phyloP scores from a whole-genome alignment of 495 filamentous ascomycete genomes.

The Penicillium malachiteum region DNA sequence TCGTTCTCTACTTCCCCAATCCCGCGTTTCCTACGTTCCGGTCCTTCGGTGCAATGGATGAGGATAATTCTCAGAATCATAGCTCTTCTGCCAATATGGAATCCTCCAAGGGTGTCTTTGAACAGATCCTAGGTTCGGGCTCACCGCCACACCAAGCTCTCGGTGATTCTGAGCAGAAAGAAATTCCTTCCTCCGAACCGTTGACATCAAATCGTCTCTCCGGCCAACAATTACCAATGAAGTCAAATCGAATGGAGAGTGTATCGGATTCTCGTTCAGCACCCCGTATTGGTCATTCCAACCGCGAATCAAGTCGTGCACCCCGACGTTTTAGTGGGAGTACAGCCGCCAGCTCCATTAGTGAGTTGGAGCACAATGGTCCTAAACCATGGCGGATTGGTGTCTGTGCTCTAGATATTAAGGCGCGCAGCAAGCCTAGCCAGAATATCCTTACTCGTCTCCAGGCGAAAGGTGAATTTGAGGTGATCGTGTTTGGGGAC shows the following conservation, averaged over 20 bases:
- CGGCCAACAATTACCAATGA: conserved; percentile 13
- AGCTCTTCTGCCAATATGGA: conserved; percentile 42
- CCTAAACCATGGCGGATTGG: conserved; percentile 67
- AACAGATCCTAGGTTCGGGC: conserved; percentile 7
- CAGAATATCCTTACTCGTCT: conserved; percentile 91
- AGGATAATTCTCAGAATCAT: conserved; percentile 18
- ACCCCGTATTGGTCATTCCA: conserved; percentile 38
- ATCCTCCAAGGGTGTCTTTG: conserved; percentile 12
- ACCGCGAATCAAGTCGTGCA: conserved; percentile 68
- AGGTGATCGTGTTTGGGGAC: conserved; percentile 95
- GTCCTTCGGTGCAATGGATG: conserved; percentile 30
- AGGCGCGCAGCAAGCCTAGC: conserved; percentile 93
- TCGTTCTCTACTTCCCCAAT: background rate
- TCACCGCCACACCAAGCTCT: conserved; percentile 4
- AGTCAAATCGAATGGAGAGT: conserved; percentile 21
- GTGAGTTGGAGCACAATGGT: conserved; percentile 33
- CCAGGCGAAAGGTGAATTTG: conserved; percentile 86
- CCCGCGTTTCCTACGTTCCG: conserved; percentile 65
- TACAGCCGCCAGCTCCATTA: conserved; percentile 68
- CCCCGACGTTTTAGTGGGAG: conserved; percentile 75
- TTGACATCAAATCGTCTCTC: conserved; percentile 14
- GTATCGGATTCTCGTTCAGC: conserved; percentile 21
- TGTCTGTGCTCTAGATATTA: conserved; percentile 92
- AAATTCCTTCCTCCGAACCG: conserved; percentile 13
- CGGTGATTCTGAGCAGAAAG: conserved; percentile 17